These are phyloP conservation scores for Pleurotus pulmonarius DNA, from an alignment of 768 basidiomycete species.

Conservation along the genomic window DNA sequence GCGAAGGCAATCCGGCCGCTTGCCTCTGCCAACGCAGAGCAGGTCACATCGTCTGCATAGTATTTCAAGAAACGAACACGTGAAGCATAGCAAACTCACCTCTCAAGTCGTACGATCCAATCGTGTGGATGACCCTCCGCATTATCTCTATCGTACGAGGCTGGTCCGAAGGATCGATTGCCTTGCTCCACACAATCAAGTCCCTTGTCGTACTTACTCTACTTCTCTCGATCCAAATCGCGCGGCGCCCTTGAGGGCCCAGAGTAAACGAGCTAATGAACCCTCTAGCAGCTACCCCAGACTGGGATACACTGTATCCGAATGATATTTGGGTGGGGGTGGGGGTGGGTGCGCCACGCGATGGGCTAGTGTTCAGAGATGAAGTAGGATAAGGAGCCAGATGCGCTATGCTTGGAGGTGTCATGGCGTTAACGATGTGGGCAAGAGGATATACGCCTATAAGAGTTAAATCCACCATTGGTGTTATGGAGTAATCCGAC, in stretches of 20 bases:
- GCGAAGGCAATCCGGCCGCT: conserved; percentile 3
- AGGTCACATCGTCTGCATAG: not conserved
- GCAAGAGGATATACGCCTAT: conserved; percentile 42
- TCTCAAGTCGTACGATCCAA: conserved; percentile 4
- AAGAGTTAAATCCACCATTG: conserved; percentile 36
- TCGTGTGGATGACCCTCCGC: not conserved
- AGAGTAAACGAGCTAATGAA: conserved; percentile 48
- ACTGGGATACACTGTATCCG: not conserved
- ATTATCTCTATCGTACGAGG: not conserved
- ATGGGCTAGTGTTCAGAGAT: conserved; percentile 6
- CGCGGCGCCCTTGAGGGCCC: conserved; percentile 46
- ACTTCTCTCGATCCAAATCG: conserved; percentile 53
- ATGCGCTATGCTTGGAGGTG: conserved; percentile 7
- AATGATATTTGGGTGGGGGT: conserved; percentile 10
- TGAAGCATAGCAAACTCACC: not conserved
- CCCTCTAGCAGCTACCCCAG: conserved; percentile 23
- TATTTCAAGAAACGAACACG: not conserved
- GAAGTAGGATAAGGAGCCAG: not conserved
- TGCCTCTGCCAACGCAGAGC: conserved; percentile 1
- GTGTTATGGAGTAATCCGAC: conserved; percentile 13
- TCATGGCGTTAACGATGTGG: conserved; percentile 12
- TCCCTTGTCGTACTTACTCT: conserved; percentile 37
- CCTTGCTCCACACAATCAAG: conserved; percentile 38
- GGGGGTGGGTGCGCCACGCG: conserved; percentile 11
- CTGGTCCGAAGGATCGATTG: not conserved